Evolutionary conservation across 2,329 filamentous ascomycete species (phyloP).

Genomic region (Aspergillus pseudoglaucus): DNA sequence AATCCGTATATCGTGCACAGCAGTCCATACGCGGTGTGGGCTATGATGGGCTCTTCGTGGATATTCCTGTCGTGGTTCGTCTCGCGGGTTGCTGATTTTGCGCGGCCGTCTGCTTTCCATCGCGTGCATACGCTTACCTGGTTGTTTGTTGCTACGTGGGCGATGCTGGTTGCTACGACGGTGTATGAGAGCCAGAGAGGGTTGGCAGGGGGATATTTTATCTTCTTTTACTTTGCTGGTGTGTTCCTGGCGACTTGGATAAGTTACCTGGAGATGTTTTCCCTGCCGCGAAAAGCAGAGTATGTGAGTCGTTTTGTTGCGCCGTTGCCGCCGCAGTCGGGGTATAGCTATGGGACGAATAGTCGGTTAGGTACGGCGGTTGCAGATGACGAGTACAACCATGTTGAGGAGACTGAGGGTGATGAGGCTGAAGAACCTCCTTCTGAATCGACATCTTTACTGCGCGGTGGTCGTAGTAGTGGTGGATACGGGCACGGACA

Average conservation of each 20-base stretch:
- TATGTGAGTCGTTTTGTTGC: constrained; percentile 56
- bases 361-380: constrained; percentile 39
- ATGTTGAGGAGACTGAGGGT: constrained; percentile 26
- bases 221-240: constrained; percentile 71
- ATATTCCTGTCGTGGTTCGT: constrained; percentile 77
- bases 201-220: constrained; percentile 69
- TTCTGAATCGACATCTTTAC: constrained; percentile 53
- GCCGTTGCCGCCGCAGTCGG: constrained; percentile 17
- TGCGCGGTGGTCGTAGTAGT: constrained; percentile 35
- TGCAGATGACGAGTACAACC: constrained; percentile 30
- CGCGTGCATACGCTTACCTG: constrained; percentile 75
- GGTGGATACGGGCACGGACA: background rate
- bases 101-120: constrained; percentile 79
- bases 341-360: constrained; percentile 16
- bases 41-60: constrained; percentile 77
- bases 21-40: constrained; percentile 80
- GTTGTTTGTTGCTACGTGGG: constrained; percentile 72
- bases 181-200: constrained; percentile 69
- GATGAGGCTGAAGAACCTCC: constrained; percentile 33
- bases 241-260: constrained; percentile 69
- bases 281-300: constrained; percentile 62
- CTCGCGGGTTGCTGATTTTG: constrained; percentile 68
- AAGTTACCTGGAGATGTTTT: constrained; percentile 72
- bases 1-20: constrained; percentile 91
- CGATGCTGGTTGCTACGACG: constrained; percentile 63